A percentile compares a stretch with the other conserved stretches of the same genome.
These are phyloP conservation scores for Debaryomyces robertsiae DNA, from an alignment of 1,139 yeast species.

Conservation along the genomic window DNA sequence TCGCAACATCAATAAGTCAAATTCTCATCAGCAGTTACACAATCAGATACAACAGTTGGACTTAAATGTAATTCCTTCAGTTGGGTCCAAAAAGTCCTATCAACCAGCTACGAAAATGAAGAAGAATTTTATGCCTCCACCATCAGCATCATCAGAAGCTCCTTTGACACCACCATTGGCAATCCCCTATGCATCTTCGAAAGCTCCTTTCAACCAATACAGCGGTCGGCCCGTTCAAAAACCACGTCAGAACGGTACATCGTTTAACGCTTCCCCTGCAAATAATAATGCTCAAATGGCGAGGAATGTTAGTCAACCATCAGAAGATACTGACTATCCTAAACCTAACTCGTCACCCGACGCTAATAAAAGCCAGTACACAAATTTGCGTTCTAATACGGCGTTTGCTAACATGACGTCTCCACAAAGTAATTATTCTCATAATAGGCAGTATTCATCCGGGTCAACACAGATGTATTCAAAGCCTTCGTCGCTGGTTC, in stretches of 20 bases:
- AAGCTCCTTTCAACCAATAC: slow-evolving; percentile 12
- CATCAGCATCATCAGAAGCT: slow-evolving; percentile 5
- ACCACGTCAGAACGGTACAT: slow-evolving; percentile 12
- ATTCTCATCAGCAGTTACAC: slow-evolving; percentile 45
- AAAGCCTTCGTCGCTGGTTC: background rate
- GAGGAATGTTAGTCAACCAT: slow-evolving; percentile 7
- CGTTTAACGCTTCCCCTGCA: slow-evolving; percentile 4
- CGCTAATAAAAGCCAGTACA: slow-evolving; percentile 8
- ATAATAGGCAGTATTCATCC: slow-evolving; percentile 6
- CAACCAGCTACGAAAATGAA: slow-evolving; percentile 40
- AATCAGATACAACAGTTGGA: slow-evolving; percentile 43
- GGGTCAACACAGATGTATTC: slow-evolving; percentile 3
- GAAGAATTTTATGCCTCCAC: slow-evolving; percentile 16
- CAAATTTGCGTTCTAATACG: slow-evolving; percentile 16
- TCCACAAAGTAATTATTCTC: background rate
- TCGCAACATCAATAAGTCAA: slow-evolving; percentile 42
- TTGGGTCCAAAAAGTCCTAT: slow-evolving; percentile 30
- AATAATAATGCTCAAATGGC: slow-evolving; percentile 2
- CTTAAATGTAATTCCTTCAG: slow-evolving; percentile 35
- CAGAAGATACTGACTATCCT: slow-evolving; percentile 9
- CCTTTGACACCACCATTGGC: slow-evolving; percentile 11
- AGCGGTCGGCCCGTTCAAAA: slow-evolving; percentile 10
- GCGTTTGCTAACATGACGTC: slow-evolving; percentile 14
- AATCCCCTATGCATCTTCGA: slow-evolving; percentile 2
- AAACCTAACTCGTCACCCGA: slow-evolving; percentile 3